A percentile compares a stretch with the other conserved stretches of the same genome.
Evolutionary conservation across 1,139 yeast genomes (phyloP).

Genomic region (Pichia sp.): DNA sequence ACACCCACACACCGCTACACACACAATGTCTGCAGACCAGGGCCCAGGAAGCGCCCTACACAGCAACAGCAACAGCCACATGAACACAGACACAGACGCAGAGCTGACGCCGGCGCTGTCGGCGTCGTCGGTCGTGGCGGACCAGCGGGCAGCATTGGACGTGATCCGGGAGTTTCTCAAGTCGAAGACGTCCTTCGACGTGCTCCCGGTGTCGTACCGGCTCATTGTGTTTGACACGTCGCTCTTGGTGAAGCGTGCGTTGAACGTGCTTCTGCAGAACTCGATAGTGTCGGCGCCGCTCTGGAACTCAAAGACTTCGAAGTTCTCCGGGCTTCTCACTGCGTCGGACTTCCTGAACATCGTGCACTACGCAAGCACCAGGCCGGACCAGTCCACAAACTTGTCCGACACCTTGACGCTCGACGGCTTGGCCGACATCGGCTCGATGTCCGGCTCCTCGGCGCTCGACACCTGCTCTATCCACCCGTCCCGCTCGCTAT

Average conservation of each 20-base stretch:
- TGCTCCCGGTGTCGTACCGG: conserved; percentile 90
- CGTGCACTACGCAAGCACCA: conserved; percentile 88
- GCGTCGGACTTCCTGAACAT: conserved; percentile 92
- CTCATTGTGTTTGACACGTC: conserved; percentile 92
- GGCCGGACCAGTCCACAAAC: conserved; percentile 77
- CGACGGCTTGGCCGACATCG: conserved; percentile 47
- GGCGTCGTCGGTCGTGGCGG: conserved; percentile 26
- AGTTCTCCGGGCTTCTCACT: conserved; percentile 92
- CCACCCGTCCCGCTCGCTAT: conserved; percentile 85
- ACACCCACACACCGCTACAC: background rate
- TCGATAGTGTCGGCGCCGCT: conserved; percentile 95
- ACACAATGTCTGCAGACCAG: background rate
- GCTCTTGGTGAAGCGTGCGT: conserved; percentile 81
- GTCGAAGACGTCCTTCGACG: conserved; percentile 93
- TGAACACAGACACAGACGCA: background rate
- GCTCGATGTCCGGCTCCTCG: conserved; percentile 53
- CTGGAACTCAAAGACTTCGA: conserved; percentile 86
- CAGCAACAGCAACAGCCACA: background rate
- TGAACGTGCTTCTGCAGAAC: conserved; percentile 85
- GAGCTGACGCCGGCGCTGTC: background rate
- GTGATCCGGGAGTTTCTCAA: conserved; percentile 82
- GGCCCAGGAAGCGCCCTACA: background rate
- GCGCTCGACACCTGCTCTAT: conserved; percentile 86
- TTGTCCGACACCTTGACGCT: conserved; percentile 66
- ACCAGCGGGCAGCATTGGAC: conserved; percentile 63